phyloP scores from a whole-genome alignment of 495 filamentous ascomycete species.

The Penicillium argentinense region DNA sequence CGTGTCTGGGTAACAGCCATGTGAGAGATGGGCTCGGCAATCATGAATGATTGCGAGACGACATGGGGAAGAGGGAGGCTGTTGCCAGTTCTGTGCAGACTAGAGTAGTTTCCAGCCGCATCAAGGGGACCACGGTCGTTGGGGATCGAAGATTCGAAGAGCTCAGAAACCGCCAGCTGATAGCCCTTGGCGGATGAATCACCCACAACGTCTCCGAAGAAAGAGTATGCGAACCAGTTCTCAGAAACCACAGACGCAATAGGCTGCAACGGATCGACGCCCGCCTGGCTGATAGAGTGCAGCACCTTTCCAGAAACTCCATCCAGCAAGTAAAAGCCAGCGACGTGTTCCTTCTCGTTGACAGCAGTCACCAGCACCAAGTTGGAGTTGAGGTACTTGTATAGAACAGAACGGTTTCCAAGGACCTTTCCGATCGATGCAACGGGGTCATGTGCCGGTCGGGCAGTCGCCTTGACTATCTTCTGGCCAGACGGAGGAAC shows the following conservation, averaged over 20 bases:
- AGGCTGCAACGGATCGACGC: slow-evolving; percentile 71
- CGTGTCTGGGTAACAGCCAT: slow-evolving; percentile 84
- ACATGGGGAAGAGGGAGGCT: slow-evolving; percentile 60
- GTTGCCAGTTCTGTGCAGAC: slow-evolving; percentile 49
- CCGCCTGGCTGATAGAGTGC: slow-evolving; percentile 64
- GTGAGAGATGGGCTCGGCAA: slow-evolving; percentile 71
- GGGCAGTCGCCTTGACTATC: slow-evolving; percentile 63
- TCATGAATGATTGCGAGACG: slow-evolving; percentile 74
- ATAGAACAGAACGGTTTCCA: slow-evolving; percentile 85
- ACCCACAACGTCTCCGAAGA: slow-evolving; percentile 60
- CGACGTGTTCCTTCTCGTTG: slow-evolving; percentile 48
- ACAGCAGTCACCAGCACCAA: slow-evolving; percentile 74
- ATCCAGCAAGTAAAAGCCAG: slow-evolving; percentile 81
- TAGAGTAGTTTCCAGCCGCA: slow-evolving; percentile 68
- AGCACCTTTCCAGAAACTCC: slow-evolving; percentile 80
- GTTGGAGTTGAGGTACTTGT: slow-evolving; percentile 96
- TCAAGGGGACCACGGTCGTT: slow-evolving; percentile 86
- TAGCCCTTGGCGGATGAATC: slow-evolving; percentile 72
- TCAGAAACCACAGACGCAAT: slow-evolving; percentile 79
- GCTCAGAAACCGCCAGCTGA: slow-evolving; percentile 81
- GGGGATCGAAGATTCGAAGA: slow-evolving; percentile 79
- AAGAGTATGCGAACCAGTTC: slow-evolving; percentile 96
- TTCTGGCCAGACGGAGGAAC: slow-evolving; percentile 62
- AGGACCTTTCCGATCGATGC: slow-evolving; percentile 94
- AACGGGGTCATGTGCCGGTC: slow-evolving; percentile 78